Base-by-base conservation (phyloP, 1,284 basidiomycete genomes). In the Tremellales sp. region DNA sequence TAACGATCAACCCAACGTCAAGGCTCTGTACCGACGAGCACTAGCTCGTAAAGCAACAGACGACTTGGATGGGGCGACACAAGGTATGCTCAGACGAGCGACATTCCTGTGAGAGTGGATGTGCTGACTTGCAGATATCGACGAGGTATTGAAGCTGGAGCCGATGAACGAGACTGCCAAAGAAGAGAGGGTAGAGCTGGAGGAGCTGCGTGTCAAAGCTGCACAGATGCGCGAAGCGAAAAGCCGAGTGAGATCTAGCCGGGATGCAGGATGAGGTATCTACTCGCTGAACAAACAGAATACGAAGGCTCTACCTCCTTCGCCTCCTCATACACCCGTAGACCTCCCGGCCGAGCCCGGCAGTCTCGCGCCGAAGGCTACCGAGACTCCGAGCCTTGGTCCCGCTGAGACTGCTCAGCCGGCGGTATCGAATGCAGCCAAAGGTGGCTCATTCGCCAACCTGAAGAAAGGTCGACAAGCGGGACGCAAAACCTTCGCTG, bases 11-110 rank as follows among this genome's bases (percentile, higher is more conserved):
- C 49, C 40, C n/a, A 67, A 64, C 39, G 47, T 73, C 35, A 75
- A 75, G 48, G 70, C 72, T n/a, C 57, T 62, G 12, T 75, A 67
- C 43, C 46, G 74, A 17, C 43, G 72, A 43, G 68, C 65, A 0
- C 25, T 72, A 21, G 71, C 70, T 7, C 47, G 65, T 19, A 67
- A 68, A 31, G 68, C 61, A 4, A 43, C 68, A 27, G 55, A 52
- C 2, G 40, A 60, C 17, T 49, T 54, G 7, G 40, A 51, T 12
- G 65, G 51, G 5, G 72, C 72, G 7, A 46, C 59, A 22, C 8
- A 48, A 41, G 69, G 69, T 69, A 26, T 43, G 47, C 48, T n/a
- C 2, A 23, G 3, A 2, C 5, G 23, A 26, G 17, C 2, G 36
- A 25, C 42, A 13, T 24, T 13, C 15, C 17, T 31, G n/a, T n/a